A percentile compares a stretch with the other conserved stretches of the same genome.
These are phyloP conservation scores for Sporothrix variecibatus DNA, from an alignment of 2,329 filamentous ascomycete species.

Conservation along the genomic window DNA sequence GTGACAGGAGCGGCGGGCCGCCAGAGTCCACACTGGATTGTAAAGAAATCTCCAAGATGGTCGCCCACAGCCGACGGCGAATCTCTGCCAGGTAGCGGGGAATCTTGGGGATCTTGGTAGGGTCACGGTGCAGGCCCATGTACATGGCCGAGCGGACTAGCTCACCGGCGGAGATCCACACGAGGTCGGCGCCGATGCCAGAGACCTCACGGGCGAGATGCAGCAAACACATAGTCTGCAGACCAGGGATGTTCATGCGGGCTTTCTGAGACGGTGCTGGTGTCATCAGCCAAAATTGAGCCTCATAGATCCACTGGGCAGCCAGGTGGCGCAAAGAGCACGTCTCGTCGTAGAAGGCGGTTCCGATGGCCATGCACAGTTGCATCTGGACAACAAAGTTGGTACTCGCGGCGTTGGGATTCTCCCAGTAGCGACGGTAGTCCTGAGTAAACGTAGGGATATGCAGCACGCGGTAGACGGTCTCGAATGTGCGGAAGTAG, in stretches of 20 bases:
- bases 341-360: conserved; percentile 49
- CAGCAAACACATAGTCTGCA: conserved; percentile 57
- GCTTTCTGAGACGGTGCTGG: conserved; percentile 48
- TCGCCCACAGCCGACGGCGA: conserved; percentile 43
- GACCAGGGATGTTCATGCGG: conserved; percentile 48
- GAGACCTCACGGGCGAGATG: conserved; percentile 50
- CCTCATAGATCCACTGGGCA: conserved; percentile 55
- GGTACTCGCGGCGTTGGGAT: conserved; percentile 42
- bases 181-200: conserved; percentile 47
- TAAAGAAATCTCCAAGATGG: conserved; percentile 48
- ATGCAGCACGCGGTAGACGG: conserved; percentile 58
- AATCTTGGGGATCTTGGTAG: conserved; percentile 41
- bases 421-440: conserved; percentile 54
- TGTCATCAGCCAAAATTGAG: conserved; percentile 52
- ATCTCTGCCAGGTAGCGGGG: conserved; percentile 47
- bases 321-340: conserved; percentile 48
- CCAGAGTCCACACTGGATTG: conserved; percentile 51
- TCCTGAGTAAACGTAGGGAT: conserved; percentile 57
- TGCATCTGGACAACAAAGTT: conserved; percentile 56
- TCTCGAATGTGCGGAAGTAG: conserved; percentile 60
- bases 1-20: conserved; percentile 47
- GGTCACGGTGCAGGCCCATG: conserved; percentile 56
- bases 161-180: conserved; percentile 50
- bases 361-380: conserved; percentile 55
- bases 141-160: conserved; percentile 50